Base-by-base conservation (phyloP, 257 asterid species). In the Capsicum chinense region DNA sequence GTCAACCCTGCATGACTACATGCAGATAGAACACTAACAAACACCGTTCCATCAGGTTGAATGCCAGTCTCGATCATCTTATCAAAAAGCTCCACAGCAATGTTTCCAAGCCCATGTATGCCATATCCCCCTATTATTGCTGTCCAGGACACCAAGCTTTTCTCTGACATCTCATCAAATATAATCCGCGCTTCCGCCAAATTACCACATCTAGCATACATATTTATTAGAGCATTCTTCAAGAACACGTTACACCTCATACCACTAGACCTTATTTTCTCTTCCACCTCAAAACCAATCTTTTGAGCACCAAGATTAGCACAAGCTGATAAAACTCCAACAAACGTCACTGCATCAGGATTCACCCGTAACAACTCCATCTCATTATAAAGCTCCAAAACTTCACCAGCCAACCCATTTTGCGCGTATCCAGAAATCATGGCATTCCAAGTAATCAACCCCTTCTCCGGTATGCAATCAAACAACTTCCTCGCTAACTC, bases 1-100 rank as follows among this genome's bases (percentile, higher is more conserved):
- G 97, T 92, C 85, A 96, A 87, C 60, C 99, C 98, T 0, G 97
- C 92, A 85, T 96, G 99, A 84, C 99, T 93, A 86, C 99, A 96
- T 0, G 97, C 97, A 33, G 94, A 86, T 44, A 94, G 86, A 59
- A 94, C 90, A 70, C 94, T 91, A 16, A 96, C 95, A 44, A 93
- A 93, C 33, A 92, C 93, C 0, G 98, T 80, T 70, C 91, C 90
- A 86, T 96, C 98, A 0, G 98, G 98, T 11, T 35, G 84, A 86
- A 92, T 89, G 48, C 93, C 94, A 54, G 83, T 54, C 83, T 26
- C 56, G 59, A 94, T 89, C 99, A 96, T 93, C 86, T 80, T 89
- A 86, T 93, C 95, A 44, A 96, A 96, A 62, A 96, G 97, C 83
- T 89, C 91, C 84, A 90, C 91, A 8, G 98, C 92, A 58, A 85